These are phyloP conservation scores for Lentinula lateritia DNA, from an alignment of 768 basidiomycete genomes.

Conservation along the genomic window DNA sequence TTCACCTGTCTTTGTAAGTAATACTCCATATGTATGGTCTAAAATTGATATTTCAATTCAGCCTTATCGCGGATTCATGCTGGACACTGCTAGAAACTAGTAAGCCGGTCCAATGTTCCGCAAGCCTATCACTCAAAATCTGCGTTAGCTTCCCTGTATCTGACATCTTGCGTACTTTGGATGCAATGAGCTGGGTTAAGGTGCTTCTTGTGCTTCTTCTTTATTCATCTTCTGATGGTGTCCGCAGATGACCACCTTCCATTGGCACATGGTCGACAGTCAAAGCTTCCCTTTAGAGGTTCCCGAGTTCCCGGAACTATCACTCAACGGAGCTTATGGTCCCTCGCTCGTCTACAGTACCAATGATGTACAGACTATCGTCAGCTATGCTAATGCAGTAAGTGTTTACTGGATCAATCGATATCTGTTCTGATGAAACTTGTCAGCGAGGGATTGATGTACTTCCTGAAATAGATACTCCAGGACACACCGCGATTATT, in stretches of 20 bases:
- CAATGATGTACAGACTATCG: constrained; percentile 51
- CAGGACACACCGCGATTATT: constrained; percentile 75
- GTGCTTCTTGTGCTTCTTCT: constrained; percentile 18
- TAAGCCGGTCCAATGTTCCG: constrained; percentile 24
- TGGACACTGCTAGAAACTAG: constrained; percentile 79
- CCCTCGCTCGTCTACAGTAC: constrained; percentile 44
- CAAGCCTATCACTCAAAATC: not conserved
- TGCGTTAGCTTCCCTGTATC: constrained; percentile 49
- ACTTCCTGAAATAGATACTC: constrained; percentile 38
- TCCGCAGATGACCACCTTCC: constrained; percentile 62
- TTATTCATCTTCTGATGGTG: not conserved
- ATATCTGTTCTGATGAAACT: not conserved
- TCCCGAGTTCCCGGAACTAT: constrained; percentile 53
- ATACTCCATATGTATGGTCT: not conserved
- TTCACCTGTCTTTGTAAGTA: constrained; percentile 57
- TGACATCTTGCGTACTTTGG: constrained; percentile 64
- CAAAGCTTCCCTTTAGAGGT: constrained; percentile 76
- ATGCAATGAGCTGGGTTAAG: constrained; percentile 76
- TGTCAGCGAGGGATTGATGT: constrained; percentile 68
- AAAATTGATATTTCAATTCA: constrained; percentile 17
- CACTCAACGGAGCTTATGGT: constrained; percentile 65
- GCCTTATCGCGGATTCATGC: constrained; percentile 75
- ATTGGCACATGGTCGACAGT: constrained; percentile 84
- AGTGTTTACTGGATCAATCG: constrained; percentile 18
- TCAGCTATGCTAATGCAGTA: constrained; percentile 67